Evolutionary conservation across 495 filamentous ascomycete genomes (phyloP), one percentile per base, ranked within the genome.

Genomic region (Podospora pseudopauciseta): DNA sequence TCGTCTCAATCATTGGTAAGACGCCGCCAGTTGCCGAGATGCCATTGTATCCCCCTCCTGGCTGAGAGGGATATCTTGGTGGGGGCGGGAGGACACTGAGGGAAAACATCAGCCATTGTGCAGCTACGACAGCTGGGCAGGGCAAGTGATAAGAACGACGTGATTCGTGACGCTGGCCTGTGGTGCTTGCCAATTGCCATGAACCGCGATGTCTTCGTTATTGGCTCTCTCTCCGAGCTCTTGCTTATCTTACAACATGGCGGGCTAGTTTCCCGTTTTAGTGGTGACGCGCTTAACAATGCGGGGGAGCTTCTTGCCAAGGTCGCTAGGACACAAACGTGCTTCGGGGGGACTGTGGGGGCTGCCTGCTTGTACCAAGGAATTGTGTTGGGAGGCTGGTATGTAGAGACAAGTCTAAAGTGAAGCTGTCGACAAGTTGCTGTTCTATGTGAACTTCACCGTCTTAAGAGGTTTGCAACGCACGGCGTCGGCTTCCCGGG

Each of bases 1-100:
- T 96, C 63, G 94, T 97, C 82, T 99, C 95, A 71, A 95, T 88
- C 70, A 94, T 86, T 13, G 90, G 90, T 53, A 85, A 81, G 64
- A 83, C 27, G 80, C 80, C 87, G 86, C 71, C 87, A 86, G 74
- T 86, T 86, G 66, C 85, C 83, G 70, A 86, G 83, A 73, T 87
- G 67, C 85, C 85, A 80, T 87, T 89, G 78, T 91, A 89, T 49
- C 39, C 39, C 15, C 39, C 34, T 65, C 86, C 84, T 74, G 84
- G 80, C 70, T 86, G 87, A 64, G 86, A 83, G 57, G 89, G 90
- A 80, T 94, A 96, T 77, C 91, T 13, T 66, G 93, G 92, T 65
- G 93, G 93, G 62, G 93, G 92, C 68, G 92, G 92, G 69, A 94
- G 83, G 64, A 94, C 90, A 78, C 91, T 94, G 76, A 9, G 54